Percentiles rank a stretch among this genome's conserved stretches.
Conservation (phyloP, 345 rosid genomes). For the Brassica rapa region DNA sequence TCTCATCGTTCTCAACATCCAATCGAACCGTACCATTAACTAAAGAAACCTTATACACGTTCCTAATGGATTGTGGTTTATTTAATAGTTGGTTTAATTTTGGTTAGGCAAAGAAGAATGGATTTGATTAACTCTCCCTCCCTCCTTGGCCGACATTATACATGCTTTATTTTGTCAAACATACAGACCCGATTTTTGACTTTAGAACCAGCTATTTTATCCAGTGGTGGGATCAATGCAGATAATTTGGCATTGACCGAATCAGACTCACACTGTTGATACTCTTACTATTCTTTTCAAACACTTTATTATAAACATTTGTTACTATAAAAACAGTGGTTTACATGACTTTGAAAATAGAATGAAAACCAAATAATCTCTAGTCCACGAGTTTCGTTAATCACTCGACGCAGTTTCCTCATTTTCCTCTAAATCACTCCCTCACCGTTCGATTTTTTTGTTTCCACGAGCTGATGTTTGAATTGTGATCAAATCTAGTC, state of each 20-base stretch:
- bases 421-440: background rate
- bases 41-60: background rate
- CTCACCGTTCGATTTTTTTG: background rate
- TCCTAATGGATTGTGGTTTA: background rate
- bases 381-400: conserved; percentile 29
- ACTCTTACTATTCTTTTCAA: no score
- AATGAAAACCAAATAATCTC: background rate
- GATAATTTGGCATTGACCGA: no score
- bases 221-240: background rate
- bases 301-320: no score
- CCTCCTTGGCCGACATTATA: conserved; percentile 20
- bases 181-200: conserved; percentile 19
- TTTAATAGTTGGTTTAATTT: background rate
- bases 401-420: conserved; percentile 8
- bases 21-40: background rate
- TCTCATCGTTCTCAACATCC: background rate
- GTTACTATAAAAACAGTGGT: no score
- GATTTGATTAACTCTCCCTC: background rate
- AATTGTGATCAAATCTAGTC: conserved; percentile 37
- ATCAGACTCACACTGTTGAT: no score
- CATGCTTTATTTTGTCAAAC: conserved; percentile 22
- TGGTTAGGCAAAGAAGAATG: background rate
- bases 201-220: conserved; percentile 3
- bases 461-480: background rate
- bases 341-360: no score